These are phyloP conservation scores for Eucalyptus polyanthemos DNA, from an alignment of 345 rosid species.

Conservation along the genomic window DNA sequence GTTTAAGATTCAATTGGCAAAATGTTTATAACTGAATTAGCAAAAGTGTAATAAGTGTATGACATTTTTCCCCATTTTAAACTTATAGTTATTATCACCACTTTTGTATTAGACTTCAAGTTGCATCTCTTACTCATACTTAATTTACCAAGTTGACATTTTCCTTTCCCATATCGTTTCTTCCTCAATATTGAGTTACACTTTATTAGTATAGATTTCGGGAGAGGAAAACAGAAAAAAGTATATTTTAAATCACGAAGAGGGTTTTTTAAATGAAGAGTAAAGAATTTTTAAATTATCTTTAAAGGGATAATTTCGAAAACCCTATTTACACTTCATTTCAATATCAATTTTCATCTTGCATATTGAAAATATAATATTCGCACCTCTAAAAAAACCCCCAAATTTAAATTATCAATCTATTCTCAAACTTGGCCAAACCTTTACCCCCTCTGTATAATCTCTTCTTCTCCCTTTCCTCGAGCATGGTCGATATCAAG, in stretches of 20 bases:
- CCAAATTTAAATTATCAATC: not conserved
- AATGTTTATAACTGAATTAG: no score
- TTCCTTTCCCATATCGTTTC: not conserved
- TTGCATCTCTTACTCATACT: not conserved
- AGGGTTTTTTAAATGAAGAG: not conserved
- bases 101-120: not conserved
- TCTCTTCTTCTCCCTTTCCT: not conserved
- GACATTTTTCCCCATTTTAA: not conserved
- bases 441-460: not conserved
- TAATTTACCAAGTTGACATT: not conserved
- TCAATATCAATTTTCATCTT: not conserved
- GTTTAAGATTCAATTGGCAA: fast-evolving
- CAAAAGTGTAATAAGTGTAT: no score
- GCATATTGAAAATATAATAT: not conserved
- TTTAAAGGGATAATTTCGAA: not conserved
- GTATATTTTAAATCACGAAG: not conserved
- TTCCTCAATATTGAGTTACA: not conserved
- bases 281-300: not conserved
- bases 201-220: not conserved
- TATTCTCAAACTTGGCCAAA: not conserved
- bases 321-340: not conserved
- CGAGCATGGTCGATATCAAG: not conserved
- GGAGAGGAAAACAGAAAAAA: not conserved
- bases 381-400: not conserved
- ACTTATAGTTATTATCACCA: not conserved